Evolutionary conservation across 148 eudicot species (phyloP).

Genomic region (Chenopodium quinoa): DNA sequence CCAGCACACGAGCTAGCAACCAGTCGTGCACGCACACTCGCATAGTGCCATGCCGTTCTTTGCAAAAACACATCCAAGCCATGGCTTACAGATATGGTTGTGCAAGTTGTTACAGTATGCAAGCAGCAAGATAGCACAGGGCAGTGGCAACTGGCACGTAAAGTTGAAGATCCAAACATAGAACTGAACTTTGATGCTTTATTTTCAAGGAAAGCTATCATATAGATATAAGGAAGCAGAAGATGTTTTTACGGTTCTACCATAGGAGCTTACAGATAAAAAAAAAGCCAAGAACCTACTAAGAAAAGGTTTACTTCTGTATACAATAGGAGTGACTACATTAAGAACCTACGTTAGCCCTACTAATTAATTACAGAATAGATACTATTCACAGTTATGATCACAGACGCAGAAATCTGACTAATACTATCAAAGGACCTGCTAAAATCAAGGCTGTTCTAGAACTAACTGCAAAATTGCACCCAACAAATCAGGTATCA

Average conservation of each 20-base stretch:
- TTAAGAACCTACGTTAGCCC: conserved; percentile 16
- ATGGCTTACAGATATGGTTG: background rate
- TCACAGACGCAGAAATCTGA: conserved; percentile 14
- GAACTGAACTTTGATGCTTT: background rate
- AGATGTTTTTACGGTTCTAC: background rate
- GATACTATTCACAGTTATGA: conserved; percentile 24
- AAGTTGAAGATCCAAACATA: too few species aligned
- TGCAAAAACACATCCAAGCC: background rate
- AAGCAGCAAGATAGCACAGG: background rate
- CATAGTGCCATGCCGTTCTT: background rate
- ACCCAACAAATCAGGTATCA: conserved; percentile 44
- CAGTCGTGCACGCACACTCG: too few species aligned
- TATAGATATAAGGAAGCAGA: background rate
- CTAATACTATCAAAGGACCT: background rate
- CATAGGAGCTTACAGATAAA: background rate
- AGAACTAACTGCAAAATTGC: conserved; percentile 12
- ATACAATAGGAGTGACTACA: background rate
- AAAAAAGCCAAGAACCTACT: background rate
- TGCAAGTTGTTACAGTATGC: background rate
- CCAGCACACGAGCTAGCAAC: too few species aligned
- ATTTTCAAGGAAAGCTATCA: background rate
- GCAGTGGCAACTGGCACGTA: background rate
- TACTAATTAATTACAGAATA: conserved; percentile 17
- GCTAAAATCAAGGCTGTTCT: background rate
- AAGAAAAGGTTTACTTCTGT: background rate